Evolutionary conservation across 1,284 basidiomycete genomes (phyloP).

Genomic region (Cronartium quercuum): DNA sequence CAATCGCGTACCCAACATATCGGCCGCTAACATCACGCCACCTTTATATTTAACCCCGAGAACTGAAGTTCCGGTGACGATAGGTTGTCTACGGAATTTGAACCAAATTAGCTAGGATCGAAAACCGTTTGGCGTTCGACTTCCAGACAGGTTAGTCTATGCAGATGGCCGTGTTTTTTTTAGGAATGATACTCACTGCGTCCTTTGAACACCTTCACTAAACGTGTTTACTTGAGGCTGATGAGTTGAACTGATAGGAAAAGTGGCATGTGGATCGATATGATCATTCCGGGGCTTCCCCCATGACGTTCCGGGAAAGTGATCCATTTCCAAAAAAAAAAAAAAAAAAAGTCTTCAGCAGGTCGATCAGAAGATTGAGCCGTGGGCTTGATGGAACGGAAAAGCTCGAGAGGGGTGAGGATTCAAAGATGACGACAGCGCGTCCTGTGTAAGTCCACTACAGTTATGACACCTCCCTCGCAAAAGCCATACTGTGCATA

Average conservation of each 20-base stretch:
- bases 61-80: conserved; percentile 94
- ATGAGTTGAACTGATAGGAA: conserved; percentile 59
- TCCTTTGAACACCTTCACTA: conserved; percentile 62
- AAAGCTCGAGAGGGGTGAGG: too few species aligned
- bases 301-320: conserved; percentile 35
- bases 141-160: background rate
- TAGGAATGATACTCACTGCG: conserved; percentile 60
- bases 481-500: too few species aligned
- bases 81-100: conserved; percentile 65
- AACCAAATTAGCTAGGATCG: conserved; percentile 36
- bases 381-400: too few species aligned
- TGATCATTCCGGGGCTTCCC: conserved; percentile 58
- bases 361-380: too few species aligned
- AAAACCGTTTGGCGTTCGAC: conserved; percentile 2
- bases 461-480: too few species aligned
- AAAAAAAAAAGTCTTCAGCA: too few species aligned
- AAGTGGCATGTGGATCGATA: conserved; percentile 65
- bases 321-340: too few species aligned
- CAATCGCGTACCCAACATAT: conserved; percentile 70
- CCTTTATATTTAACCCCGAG: conserved; percentile 90
- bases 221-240: conserved; percentile 55
- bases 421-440: too few species aligned
- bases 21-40: conserved; percentile 98
- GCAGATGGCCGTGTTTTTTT: background rate
- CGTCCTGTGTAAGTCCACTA: too few species aligned